Base-by-base conservation (phyloP, 2,329 filamentous ascomycete species). In the Fusarium multiceps region DNA sequence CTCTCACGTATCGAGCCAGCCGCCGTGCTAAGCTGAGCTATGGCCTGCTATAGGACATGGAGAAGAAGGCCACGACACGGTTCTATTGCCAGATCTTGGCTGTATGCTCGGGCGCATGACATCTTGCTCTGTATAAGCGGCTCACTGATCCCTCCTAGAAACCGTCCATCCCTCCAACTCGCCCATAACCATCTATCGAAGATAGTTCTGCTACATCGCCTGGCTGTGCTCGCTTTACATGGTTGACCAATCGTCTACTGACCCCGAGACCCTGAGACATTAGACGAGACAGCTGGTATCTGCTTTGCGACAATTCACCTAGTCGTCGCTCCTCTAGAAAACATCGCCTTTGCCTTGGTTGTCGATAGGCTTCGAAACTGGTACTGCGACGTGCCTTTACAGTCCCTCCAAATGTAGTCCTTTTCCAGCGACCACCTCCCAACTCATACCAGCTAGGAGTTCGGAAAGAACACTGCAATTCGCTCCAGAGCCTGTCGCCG, bases 131-230 rank as follows among this genome's bases (percentile, higher is more conserved):
- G 10, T 37, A 12, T 10, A 37, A 37, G 18, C 9, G 18, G 18
- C 34, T 37, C 1, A 34, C 34, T 37, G 18, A 37, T 37, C 2
- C 18, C 4, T n/a, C 34, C 18, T 7, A n/a, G 34, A 37, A 14
- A 8, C 7, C 13, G 0, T 0, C 10, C 34, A n/a, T 37, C 34
- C n/a, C 9, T 11, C 0, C 16, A 34, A 10, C 34, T 37, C 3
- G 0, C 18, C 4, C 3, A 2, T 37, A 11, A 4, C 18, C 18
- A 37, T n/a, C 2, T 6, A 37, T n/a, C 18, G 34, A 37, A 37
- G 18, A 37, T 11, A 37, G 34, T 37, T 37, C 34, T 37, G 34
- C 34, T 5, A 37, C 32, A 0, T 37, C 18, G 9, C 10, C 34
- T 37, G 34, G 34, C 34, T 37, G 34, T 37, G 16, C 9, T 37